A percentile compares a stretch with the other conserved stretches of the same genome.
These are phyloP conservation scores for Saksenaea vasiformis DNA, from an alignment of 371 early-diverging fungal genomes.

Conservation along the genomic window DNA sequence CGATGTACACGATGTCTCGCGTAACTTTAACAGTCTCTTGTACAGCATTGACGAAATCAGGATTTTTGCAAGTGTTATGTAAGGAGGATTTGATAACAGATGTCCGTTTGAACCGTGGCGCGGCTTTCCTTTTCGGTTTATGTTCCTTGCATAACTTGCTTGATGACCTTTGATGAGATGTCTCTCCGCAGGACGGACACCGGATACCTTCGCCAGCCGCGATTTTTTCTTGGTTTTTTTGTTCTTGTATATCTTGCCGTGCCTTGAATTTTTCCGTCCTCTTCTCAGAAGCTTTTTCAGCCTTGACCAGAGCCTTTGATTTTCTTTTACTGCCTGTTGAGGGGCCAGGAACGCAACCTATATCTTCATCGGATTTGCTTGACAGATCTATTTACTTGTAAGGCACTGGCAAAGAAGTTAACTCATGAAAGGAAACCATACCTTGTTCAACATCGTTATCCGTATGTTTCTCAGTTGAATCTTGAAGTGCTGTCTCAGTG, in stretches of 20 bases:
- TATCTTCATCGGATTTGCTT: background rate
- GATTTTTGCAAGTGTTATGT: background rate
- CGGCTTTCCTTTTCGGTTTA: background rate
- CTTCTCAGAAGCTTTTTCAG: background rate
- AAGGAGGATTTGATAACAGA: background rate
- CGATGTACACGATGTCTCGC: background rate
- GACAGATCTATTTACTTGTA: background rate
- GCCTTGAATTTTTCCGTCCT: background rate
- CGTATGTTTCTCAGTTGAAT: too few species aligned
- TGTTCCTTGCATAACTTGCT: background rate
- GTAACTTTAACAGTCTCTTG: too few species aligned
- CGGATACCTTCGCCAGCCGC: too few species aligned
- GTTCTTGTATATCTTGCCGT: too few species aligned
- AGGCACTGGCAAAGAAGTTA: background rate
- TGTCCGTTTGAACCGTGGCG: background rate
- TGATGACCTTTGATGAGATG: background rate
- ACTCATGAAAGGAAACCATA: too few species aligned
- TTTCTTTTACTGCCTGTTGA: background rate
- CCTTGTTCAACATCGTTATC: too few species aligned
- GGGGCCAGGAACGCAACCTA: background rate
- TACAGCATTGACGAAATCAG: too few species aligned
- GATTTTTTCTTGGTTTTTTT: too few species aligned
- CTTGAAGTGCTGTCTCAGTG: too few species aligned
- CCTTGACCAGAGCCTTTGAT: constrained; percentile 1
- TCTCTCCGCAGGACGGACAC: too few species aligned